Evolutionary conservation across 768 basidiomycete genomes (phyloP).

Genomic region (Nevesoporus exiguus): DNA sequence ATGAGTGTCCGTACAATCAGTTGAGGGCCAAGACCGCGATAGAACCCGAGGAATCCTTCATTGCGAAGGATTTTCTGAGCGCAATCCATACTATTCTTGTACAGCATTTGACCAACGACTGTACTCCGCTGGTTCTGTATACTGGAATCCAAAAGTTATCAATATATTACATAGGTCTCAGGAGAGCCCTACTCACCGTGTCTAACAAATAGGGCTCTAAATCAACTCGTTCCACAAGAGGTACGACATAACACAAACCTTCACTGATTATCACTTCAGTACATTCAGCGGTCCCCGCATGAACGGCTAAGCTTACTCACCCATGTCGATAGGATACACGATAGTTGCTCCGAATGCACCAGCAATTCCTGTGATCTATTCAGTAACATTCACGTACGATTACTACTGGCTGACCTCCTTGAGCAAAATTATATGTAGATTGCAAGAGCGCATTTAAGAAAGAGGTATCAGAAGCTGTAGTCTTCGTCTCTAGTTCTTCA

Average conservation of each 20-base stretch:
- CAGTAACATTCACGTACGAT: constrained; percentile 7
- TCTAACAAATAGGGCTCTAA: constrained; percentile 36
- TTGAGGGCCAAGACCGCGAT: constrained; percentile 93
- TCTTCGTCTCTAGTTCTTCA: constrained; percentile 42
- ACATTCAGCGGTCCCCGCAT: neutral
- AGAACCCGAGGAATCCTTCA: constrained; percentile 94
- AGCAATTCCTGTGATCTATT: constrained; percentile 62
- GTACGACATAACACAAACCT: constrained; percentile 45
- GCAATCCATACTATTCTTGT: constrained; percentile 96
- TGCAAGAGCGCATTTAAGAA: constrained; percentile 56
- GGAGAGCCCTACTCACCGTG: constrained; percentile 48
- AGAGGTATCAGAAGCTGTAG: constrained; percentile 34
- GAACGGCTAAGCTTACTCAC: constrained; percentile 40
- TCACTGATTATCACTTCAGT: constrained; percentile 46
- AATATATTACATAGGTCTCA: neutral
- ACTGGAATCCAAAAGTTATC: constrained; percentile 35
- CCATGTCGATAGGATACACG: constrained; percentile 95
- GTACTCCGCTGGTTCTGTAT: constrained; percentile 98
- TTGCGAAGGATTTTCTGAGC: constrained; percentile 90
- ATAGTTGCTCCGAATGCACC: constrained; percentile 96
- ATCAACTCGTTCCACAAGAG: constrained; percentile 6
- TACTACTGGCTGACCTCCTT: constrained; percentile 59
- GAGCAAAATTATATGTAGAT: constrained; percentile 82
- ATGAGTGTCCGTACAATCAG: constrained; percentile 58
- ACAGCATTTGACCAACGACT: constrained; percentile 94